These are phyloP conservation scores for Candida saitoana DNA, from an alignment of 805 yeast genomes.

Conservation along the genomic window DNA sequence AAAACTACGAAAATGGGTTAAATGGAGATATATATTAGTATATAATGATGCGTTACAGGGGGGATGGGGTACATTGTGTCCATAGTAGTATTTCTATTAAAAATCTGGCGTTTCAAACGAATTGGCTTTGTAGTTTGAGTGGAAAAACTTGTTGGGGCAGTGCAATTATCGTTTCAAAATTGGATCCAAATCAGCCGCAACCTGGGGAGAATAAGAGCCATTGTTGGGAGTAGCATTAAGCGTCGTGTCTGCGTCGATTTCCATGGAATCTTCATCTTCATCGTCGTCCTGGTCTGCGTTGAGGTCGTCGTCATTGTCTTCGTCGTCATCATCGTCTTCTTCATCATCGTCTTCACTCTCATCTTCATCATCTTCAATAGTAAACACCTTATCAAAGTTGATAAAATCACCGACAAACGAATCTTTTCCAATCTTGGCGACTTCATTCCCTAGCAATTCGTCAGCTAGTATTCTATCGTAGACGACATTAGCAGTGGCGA, in stretches of 20 bases:
- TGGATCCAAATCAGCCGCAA: background rate
- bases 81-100: too few relatives aligned
- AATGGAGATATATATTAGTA: background rate
- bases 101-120: too few relatives aligned
- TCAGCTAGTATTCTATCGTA: constrained; percentile 19
- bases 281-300: constrained; percentile 6
- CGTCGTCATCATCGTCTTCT: constrained; percentile 10
- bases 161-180: background rate
- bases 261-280: constrained; percentile 8
- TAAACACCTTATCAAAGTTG: constrained; percentile 19
- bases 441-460: constrained; percentile 1
- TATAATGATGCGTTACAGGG: background rate
- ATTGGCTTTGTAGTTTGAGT: background rate
- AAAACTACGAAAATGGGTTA: background rate
- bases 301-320: constrained; percentile 8
- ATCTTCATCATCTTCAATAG: constrained; percentile 5
- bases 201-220: background rate
- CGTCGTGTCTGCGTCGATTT: background rate
- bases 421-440: constrained; percentile 14
- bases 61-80: background rate
- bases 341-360: constrained; percentile 7
- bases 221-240: background rate
- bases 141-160: background rate
- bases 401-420: constrained; percentile 29
- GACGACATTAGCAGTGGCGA: constrained; percentile 18